Base-by-base conservation (phyloP, 768 basidiomycete species). In the Suillus plorans region DNA sequence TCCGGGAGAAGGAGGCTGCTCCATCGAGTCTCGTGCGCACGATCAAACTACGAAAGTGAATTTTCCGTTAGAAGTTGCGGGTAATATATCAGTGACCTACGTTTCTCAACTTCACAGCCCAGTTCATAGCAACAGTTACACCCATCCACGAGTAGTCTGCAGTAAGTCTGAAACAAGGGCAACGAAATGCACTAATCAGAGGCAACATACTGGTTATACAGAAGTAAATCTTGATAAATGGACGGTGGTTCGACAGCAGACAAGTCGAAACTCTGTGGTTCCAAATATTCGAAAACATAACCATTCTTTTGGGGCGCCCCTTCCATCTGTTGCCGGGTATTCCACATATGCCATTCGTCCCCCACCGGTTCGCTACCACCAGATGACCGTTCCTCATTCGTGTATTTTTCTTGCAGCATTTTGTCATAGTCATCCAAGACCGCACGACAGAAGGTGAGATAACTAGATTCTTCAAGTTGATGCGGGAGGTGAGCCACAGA, bases 201-300 rank as follows among this genome's bases (percentile, higher is more conserved):
- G 22, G 22, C 7, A 44, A 18, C 62, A 28, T 62, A 62, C 62
- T 55, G 62, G 0, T 62, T 62, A 25, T 62, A 55, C 18, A 53
- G 44, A 44, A 44, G 44, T 44, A 44, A 44, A 18, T 44, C 18
- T 36, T 62, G 8, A 22, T 56, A 62, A n/a, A 62, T 55, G 7
- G 62, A 34, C 18, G 62, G 31, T 6, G 20, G 16, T 58, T 53
- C 36, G 31, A 55, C n/a, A 22, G 62, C 20, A 20, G 62, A 56
- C 20, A 62, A 6, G n/a, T 62, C 20, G 36, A 62, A 28, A 36
- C 8, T 55, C 18, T 55, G 20, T 22, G 62, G 50, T 62, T 20
- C 28, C 50, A 62, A 14, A n/a, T 52, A 55, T 37, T 62, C 36
- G 31, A 56, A 63, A 14, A 63, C 25, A n/a, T 58, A 62, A 14